Conservation (phyloP, 1,139 yeast species). For the Taphrina betulina region DNA sequence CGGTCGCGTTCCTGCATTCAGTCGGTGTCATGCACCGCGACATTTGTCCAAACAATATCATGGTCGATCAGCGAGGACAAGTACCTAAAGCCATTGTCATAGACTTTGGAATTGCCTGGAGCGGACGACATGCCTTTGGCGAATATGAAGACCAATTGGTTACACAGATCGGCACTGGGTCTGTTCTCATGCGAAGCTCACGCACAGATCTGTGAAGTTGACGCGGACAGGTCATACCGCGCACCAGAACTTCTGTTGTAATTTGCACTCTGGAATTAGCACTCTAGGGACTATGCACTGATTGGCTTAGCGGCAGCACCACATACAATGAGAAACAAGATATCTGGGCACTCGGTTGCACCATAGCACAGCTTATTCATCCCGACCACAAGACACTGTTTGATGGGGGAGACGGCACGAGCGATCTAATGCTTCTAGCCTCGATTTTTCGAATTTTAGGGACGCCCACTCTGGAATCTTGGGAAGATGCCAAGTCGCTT, state of each 20-base stretch:
- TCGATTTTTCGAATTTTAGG: constrained; percentile 21
- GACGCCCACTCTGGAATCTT: constrained; percentile 13
- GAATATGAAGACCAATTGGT: constrained; percentile 1
- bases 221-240: constrained; percentile 7
- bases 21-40: constrained; percentile 20
- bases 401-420: constrained; percentile 3
- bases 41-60: constrained; percentile 21
- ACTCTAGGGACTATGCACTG: neutral
- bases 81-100: constrained; percentile 4
- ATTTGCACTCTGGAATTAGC: too few species aligned
- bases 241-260: constrained; percentile 27
- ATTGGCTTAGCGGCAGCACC: too few species aligned
- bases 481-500: constrained; percentile 16
- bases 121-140: neutral
- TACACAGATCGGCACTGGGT: constrained; percentile 24
- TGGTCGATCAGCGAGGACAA: neutral
- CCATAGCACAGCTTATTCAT: constrained; percentile 14
- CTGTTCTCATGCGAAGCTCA: neutral
- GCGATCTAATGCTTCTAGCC: constrained; percentile 22
- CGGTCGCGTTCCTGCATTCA: constrained; percentile 6
- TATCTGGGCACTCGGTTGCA: constrained; percentile 24
- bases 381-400: constrained; percentile 15
- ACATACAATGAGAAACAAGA: constrained; percentile 19
- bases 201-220: neutral
- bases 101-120: constrained; percentile 24